Base-by-base conservation (phyloP, 75 land plant genomes). In the Pinus taeda region DNA sequence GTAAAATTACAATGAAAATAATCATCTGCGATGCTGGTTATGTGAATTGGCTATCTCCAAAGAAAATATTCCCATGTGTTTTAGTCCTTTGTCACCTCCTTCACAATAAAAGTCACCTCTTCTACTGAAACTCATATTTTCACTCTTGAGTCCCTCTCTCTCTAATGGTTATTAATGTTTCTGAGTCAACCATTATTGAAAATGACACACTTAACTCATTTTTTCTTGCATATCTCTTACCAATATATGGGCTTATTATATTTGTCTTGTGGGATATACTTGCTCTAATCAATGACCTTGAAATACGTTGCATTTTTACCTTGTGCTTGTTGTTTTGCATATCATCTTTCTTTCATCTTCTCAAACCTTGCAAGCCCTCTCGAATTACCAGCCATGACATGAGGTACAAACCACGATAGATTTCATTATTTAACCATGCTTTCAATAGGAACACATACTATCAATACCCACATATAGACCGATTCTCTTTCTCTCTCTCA, bases 131-230 rank as follows among this genome's bases (percentile, higher is more conserved):
- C 95, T 13, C 97, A 89, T 45, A 97, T 85, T 80, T 97, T 95
- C 45, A 85, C 83, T 76, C 85, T 97, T 65, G 90, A 87, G 67
- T 97, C n/a, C n/a, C 99, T 63, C 97, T 89, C 78, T 97, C 99
- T 39, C 99, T 83, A 33, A 94, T 90, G 24, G 99, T 97, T 7
- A 91, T 94, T 4, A 81, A 77, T 11, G 82, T 72, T 49, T 83
- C 83, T n/a, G 82, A 86, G 80, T 97, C 99, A n/a, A 97, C 99
- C 8, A 97, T 97, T 61, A 97, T 82, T 15, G 99, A 97, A 82
- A 94, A 91, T 1, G 99, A 97, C 11, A 97, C 95, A 65, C 99
- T 97, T 45, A 97, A 81, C 80, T 97, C 99, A 78, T 97, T 95
- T 21, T 97, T 97, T 79, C 99, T 83, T 20, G 99, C 99, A 83